Conservation (phyloP, 331 rosid species). For the Erythrophleum ivorense region DNA sequence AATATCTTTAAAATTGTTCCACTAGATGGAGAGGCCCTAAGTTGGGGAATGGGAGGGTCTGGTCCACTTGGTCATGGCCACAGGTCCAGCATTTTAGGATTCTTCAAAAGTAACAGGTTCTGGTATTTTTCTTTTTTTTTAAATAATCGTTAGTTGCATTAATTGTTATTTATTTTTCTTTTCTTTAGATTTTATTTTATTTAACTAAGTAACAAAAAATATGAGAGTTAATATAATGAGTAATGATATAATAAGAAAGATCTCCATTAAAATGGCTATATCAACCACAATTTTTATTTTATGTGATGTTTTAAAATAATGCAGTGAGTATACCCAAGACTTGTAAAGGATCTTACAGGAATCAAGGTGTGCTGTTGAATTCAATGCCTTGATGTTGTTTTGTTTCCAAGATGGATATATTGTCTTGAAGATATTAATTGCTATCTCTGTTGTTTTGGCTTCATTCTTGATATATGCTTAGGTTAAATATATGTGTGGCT, state of each 20-base stretch:
- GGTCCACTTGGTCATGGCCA: constrained; percentile 95
- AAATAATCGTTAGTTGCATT: not conserved
- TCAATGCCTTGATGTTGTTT: constrained; percentile 14
- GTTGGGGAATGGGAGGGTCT: constrained; percentile 92
- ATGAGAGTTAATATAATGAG: no score
- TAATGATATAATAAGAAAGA: no score
- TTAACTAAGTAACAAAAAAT: no score
- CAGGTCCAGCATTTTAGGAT: constrained; percentile 67
- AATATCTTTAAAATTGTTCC: constrained; percentile 26
- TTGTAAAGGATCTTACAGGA: constrained; percentile 78
- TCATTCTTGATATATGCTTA: constrained; percentile 42
- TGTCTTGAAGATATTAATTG: constrained; percentile 19
- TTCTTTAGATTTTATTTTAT: constrained; percentile 10
- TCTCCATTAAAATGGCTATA: no score
- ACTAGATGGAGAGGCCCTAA: constrained; percentile 79
- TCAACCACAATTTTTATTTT: no score
- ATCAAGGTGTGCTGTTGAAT: constrained; percentile 64
- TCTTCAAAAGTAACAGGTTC: constrained; percentile 75
- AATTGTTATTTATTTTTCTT: not conserved
- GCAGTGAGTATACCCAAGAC: constrained; percentile 64
- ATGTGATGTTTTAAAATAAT: constrained; percentile 12
- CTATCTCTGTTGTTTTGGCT: constrained; percentile 16
- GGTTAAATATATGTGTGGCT: constrained; percentile 73
- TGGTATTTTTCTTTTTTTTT: constrained; percentile 3
- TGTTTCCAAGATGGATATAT: constrained; percentile 36